These are phyloP conservation scores for Phytophthora crassamura DNA, from an alignment of 352 stramenopile genomes.

Conservation along the genomic window DNA sequence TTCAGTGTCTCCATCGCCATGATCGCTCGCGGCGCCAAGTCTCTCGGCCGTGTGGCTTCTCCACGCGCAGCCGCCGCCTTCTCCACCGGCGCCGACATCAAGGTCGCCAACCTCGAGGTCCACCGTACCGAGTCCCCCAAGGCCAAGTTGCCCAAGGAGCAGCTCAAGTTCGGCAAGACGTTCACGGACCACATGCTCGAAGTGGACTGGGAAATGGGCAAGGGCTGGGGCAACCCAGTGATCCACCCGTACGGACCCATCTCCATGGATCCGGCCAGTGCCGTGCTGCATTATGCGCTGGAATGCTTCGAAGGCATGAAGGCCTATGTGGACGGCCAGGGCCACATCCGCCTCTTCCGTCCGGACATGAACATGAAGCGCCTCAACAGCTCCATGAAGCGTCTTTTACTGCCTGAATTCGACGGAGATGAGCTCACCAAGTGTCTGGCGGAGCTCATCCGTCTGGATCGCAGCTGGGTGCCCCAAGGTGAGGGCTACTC, in stretches of 20 bases:
- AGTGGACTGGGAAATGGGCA: slow-evolving; percentile 89
- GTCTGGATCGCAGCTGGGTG: slow-evolving; percentile 93
- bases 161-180: slow-evolving; percentile 94
- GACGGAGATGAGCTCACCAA: slow-evolving; percentile 91
- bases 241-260: slow-evolving; percentile 95
- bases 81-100: slow-evolving; percentile 37
- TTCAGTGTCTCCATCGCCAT: background rate
- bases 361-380: slow-evolving; percentile 97
- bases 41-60: slow-evolving; percentile 26
- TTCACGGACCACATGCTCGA: slow-evolving; percentile 98
- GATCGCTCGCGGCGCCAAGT: slow-evolving; percentile 24
- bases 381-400: slow-evolving; percentile 94
- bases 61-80: slow-evolving; percentile 23
- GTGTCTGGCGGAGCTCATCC: slow-evolving; percentile 89
- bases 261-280: slow-evolving; percentile 91
- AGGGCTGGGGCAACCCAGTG: slow-evolving; percentile 87
- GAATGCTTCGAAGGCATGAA: slow-evolving; percentile 98
- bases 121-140: slow-evolving; percentile 54
- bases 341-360: slow-evolving; percentile 94
- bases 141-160: slow-evolving; percentile 80
- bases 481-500: slow-evolving; percentile 95
- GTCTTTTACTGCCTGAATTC: slow-evolving; percentile 91
- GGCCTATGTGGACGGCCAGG: slow-evolving; percentile 89
- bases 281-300: slow-evolving; percentile 95
- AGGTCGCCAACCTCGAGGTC: slow-evolving; percentile 51